Conservation (phyloP, 805 yeast genomes). For the Grigorovia humatica region DNA sequence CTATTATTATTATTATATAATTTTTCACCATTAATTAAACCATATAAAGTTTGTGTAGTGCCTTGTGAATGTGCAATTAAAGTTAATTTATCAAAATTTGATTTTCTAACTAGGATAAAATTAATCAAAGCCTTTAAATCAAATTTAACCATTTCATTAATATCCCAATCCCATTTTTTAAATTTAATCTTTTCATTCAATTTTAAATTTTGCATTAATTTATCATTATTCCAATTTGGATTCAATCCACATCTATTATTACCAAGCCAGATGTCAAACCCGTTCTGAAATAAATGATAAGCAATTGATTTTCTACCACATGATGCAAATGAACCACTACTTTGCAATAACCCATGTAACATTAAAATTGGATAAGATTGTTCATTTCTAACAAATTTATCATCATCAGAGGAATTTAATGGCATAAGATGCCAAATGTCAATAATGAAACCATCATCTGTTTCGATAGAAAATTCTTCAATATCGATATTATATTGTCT, state of each 20-base stretch:
- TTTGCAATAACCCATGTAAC: slow-evolving; percentile 80
- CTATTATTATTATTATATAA: slow-evolving; percentile 13
- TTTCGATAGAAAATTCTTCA: slow-evolving; percentile 48
- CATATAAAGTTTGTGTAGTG: slow-evolving; percentile 71
- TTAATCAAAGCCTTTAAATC: slow-evolving; percentile 71
- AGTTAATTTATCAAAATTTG: slow-evolving; percentile 38
- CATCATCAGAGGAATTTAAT: background rate
- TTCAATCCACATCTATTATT: slow-evolving; percentile 82
- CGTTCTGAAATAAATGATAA: slow-evolving; percentile 39
- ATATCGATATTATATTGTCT: slow-evolving; percentile 49
- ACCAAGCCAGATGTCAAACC: slow-evolving; percentile 87
- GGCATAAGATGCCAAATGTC: slow-evolving; percentile 41
- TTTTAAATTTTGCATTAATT: slow-evolving; percentile 6
- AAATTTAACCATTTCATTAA: slow-evolving; percentile 65
- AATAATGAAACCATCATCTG: slow-evolving; percentile 75
- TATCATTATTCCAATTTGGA: slow-evolving; percentile 45
- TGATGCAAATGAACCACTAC: slow-evolving; percentile 76
- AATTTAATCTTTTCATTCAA: slow-evolving; percentile 11
- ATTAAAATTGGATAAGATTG: slow-evolving; percentile 54
- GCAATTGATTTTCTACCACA: slow-evolving; percentile 77
- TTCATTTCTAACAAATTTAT: slow-evolving; percentile 9
- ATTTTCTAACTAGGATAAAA: slow-evolving; percentile 35
- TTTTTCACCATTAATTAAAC: slow-evolving; percentile 41
- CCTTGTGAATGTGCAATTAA: slow-evolving; percentile 89
- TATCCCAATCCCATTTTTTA: slow-evolving; percentile 87